phyloP scores from a whole-genome alignment of 306 rosid species.

The Casuarina glauca region DNA sequence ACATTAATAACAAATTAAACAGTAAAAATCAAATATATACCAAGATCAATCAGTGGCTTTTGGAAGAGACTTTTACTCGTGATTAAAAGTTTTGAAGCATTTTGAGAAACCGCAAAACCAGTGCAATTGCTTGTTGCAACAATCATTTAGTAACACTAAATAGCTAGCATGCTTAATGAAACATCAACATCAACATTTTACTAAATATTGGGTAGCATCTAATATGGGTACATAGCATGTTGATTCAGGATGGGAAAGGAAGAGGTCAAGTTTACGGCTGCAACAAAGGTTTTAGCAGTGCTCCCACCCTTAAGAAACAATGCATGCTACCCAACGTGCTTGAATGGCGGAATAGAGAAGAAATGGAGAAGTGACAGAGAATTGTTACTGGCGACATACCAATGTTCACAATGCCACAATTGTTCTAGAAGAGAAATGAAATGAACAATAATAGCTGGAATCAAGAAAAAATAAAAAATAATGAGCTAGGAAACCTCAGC shows the following conservation, averaged over 20 bases:
- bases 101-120: not conserved
- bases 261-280: conserved; percentile 9
- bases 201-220: not conserved
- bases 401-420: conserved; percentile 7
- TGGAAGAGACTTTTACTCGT: not conserved
- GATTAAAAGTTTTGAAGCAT: not conserved
- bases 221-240: not conserved
- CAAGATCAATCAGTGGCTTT: not conserved
- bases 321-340: not conserved
- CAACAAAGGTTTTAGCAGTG: not conserved
- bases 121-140: not conserved
- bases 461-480: not conserved
- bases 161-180: not conserved
- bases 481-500: conserved; percentile 75
- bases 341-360: not conserved
- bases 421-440: conserved; percentile 10
- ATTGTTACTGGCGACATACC: not conserved
- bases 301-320: not conserved
- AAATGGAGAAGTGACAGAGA: not conserved
- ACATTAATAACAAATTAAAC: conserved; percentile 11
- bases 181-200: not conserved
- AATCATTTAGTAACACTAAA: not conserved
- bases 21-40: not conserved
- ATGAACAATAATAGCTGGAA: conserved; percentile 8
- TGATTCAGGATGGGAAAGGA: not conserved